Conservation (phyloP, 148 eudicot species). For the Chenopodium album region DNA sequence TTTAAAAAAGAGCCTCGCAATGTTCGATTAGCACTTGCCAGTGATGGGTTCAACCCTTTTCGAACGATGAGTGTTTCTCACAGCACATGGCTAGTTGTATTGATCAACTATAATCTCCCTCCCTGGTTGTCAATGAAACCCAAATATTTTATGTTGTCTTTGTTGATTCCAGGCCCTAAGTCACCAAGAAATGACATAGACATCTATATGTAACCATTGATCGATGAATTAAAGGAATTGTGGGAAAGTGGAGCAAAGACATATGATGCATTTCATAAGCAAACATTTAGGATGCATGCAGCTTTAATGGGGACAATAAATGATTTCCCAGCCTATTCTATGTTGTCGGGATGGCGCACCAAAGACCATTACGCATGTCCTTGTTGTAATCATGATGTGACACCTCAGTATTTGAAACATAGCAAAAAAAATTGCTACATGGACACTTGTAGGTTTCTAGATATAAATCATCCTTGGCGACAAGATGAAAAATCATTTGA, state of each 20-base stretch:
- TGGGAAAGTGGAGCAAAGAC: not conserved
- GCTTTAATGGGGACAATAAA: not conserved
- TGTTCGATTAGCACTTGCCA: constrained; percentile 1
- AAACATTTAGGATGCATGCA: not conserved
- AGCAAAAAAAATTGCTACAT: not conserved
- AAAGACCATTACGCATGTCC: too few relatives aligned
- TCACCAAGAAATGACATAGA: not conserved
- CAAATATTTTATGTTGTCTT: not conserved
- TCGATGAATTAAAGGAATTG: not conserved
- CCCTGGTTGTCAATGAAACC: not conserved
- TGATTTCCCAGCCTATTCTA: constrained; percentile 1
- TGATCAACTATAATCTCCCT: not conserved
- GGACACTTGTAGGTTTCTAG: not conserved
- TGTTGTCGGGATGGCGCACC: not conserved
- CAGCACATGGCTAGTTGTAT: too few relatives aligned
- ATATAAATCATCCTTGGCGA: not conserved
- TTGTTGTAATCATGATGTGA: not conserved
- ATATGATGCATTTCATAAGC: not conserved
- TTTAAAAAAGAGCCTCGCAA: not conserved
- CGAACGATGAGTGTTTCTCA: not conserved
- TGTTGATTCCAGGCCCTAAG: not conserved
- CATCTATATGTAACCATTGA: not conserved
- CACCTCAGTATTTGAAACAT: not conserved
- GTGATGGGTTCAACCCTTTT: too few relatives aligned
- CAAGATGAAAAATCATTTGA: not conserved